A percentile compares a stretch with the other conserved stretches of the same genome.
Conservation (phyloP, 305 asterid species). For the Solanum hybrid region DNA sequence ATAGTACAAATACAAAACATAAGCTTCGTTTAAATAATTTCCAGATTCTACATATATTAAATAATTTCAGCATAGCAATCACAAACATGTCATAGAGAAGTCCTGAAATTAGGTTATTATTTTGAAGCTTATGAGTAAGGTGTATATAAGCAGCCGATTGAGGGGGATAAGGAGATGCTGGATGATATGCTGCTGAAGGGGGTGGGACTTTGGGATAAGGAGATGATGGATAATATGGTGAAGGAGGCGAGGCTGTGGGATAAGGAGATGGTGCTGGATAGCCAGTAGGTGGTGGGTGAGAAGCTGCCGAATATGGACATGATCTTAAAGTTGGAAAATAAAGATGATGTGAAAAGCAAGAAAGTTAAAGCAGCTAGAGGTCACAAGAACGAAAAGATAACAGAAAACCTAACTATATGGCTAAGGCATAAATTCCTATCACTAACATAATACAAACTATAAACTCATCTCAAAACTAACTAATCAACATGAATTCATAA, state of each 20-base stretch:
- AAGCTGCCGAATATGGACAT: conserved; percentile 36
- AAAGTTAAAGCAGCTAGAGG: neutral
- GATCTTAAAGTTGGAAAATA: conserved; percentile 14
- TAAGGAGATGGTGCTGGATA: conserved; percentile 13
- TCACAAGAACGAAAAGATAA: too few relatives aligned
- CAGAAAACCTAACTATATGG: too few relatives aligned
- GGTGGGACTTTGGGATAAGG: conserved; percentile 30
- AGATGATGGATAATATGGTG: conserved; percentile 43
- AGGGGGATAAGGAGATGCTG: too few relatives aligned
- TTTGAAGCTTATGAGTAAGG: too few relatives aligned
- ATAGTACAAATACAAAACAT: neutral
- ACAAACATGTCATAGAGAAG: neutral
- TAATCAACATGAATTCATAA: too few relatives aligned
- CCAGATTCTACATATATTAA: neutral
- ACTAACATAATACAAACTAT: too few relatives aligned
- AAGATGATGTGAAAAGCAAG: too few relatives aligned
- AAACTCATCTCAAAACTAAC: too few relatives aligned
- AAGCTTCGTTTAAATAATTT: neutral
- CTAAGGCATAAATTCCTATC: too few relatives aligned
- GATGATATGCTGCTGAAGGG: conserved; percentile 26
- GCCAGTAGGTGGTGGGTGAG: conserved; percentile 20
- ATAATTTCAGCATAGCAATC: neutral
- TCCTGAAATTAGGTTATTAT: neutral
- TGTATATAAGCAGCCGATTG: conserved; percentile 16
- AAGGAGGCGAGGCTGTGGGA: conserved; percentile 8